Evolutionary conservation across 1,284 basidiomycete species (phyloP).

Genomic region (Papiliotrema laurentii): DNA sequence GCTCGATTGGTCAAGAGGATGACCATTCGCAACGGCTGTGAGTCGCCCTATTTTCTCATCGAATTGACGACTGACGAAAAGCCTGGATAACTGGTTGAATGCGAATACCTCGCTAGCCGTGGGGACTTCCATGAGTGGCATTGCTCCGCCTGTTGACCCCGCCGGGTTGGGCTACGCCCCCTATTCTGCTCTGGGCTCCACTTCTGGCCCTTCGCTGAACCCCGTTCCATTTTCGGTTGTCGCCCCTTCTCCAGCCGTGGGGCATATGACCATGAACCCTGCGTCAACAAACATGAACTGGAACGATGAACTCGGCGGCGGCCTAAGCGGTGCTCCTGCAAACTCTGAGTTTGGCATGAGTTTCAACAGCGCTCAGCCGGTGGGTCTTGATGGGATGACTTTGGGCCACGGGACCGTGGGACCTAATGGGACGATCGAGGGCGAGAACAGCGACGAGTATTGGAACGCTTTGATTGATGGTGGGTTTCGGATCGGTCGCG

Average conservation of each 20-base stretch:
- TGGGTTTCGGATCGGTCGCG: slow-evolving; percentile 19
- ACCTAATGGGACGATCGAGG: not conserved
- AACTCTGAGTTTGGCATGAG: not conserved
- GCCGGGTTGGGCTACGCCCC: slow-evolving; percentile 1
- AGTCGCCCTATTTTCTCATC: slow-evolving; percentile 5
- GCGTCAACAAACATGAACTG: not conserved
- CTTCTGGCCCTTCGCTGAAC: not conserved
- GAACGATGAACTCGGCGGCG: slow-evolving; percentile 3
- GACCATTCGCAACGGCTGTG: slow-evolving; percentile 45
- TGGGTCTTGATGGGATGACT: not conserved
- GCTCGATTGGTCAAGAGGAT: slow-evolving; percentile 31
- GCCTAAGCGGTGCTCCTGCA: no score
- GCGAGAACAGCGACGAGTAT: slow-evolving; percentile 45
- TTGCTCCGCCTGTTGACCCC: slow-evolving; percentile 10
- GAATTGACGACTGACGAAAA: slow-evolving; percentile 4
- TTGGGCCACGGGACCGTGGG: slow-evolving; percentile 3
- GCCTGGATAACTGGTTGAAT: slow-evolving; percentile 46
- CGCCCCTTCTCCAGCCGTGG: not conserved
- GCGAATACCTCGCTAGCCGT: slow-evolving; percentile 40
- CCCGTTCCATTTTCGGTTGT: not conserved
- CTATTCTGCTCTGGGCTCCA: not conserved
- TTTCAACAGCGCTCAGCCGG: not conserved
- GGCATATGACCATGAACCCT: slow-evolving; percentile 4
- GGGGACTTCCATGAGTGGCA: slow-evolving; percentile 22
- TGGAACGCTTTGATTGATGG: slow-evolving; percentile 49